Base-by-base conservation (phyloP, 1,139 yeast species). In the Oligophagozyma castellii region DNA sequence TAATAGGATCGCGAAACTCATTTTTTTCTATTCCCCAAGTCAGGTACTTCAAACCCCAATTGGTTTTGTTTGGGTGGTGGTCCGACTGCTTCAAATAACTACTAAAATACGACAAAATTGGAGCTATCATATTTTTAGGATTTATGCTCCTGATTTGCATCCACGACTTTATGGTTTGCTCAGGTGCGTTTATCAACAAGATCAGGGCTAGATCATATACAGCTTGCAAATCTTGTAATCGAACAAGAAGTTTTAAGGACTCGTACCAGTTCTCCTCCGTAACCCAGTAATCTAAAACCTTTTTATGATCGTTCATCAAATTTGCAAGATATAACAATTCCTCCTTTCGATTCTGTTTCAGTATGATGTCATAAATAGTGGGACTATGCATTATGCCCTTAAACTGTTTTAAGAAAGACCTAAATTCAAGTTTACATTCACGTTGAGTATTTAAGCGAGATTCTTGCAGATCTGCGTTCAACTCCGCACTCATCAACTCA, bases 161-260 rank as follows among this genome's bases (percentile, higher is more conserved):
- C 96, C 95, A 89, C 0, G 80, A 65, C 25, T 77, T 79, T 2
- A 80, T 70, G 0, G 95, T 81, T 10, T 63, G 65, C 21, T 59
- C 59, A 0, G 99, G 89, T 6, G 68, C 56, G 42, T 81, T 79
- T 4, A 74, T 61, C 32, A 89, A 53, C 23, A 89, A 52, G 0
- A 73, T 72, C 0, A 78, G 72, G 1, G 95, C 64, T 35, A 72
- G 72, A 34, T 67, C 64, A 53, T 83, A 83, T 3, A 78, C 65
- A 6, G 70, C 50, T 2, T 62, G 61, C 1, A 64, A 56, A 27
- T 68, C 63, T 27, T 69, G 67, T 28, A 83, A 50, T 10, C 39
- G 31, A 11, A 38, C 24, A 6, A 53, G 27, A 0, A 73, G 66
- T 30, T 67, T 66, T 27, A 84, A 52, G 0, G 94, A 79, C 33